These are phyloP conservation scores for Arthroderma sp. DNA, from an alignment of 2,329 filamentous ascomycete species.

Conservation along the genomic window DNA sequence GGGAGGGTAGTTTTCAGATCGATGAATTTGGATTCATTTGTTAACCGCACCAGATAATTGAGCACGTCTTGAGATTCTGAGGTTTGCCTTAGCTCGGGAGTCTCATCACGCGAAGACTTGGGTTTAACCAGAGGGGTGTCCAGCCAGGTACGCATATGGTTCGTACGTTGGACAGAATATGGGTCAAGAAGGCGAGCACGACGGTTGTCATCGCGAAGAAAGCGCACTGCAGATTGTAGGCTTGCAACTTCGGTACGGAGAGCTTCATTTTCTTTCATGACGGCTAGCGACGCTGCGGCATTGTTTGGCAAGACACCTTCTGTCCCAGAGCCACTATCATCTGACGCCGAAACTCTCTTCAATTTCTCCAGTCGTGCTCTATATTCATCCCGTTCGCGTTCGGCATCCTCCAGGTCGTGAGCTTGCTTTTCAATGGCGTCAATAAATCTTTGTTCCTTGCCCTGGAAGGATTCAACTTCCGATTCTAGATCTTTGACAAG, in stretches of 20 bases:
- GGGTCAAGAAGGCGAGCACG: slow-evolving; percentile 28
- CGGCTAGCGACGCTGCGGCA: slow-evolving; percentile 27
- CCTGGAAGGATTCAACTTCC: slow-evolving; percentile 27
- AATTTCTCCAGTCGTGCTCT: slow-evolving; percentile 30
- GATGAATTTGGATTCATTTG: slow-evolving; percentile 27
- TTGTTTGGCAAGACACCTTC: slow-evolving; percentile 21
- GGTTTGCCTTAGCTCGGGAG: slow-evolving; percentile 19
- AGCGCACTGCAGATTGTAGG: slow-evolving; percentile 34
- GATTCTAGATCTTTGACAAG: slow-evolving; percentile 31
- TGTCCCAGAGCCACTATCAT: slow-evolving; percentile 22
- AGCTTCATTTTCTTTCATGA: slow-evolving; percentile 31
- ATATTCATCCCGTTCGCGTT: slow-evolving; percentile 29
- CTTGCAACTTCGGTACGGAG: slow-evolving; percentile 30
- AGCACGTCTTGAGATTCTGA: slow-evolving; percentile 31
- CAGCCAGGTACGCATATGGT: slow-evolving; percentile 31
- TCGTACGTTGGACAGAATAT: slow-evolving; percentile 28
- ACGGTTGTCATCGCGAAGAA: slow-evolving; percentile 32
- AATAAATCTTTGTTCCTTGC: slow-evolving; percentile 21
- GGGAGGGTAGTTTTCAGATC: slow-evolving; percentile 26
- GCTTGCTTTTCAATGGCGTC: slow-evolving; percentile 23
- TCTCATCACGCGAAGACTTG: slow-evolving; percentile 19
- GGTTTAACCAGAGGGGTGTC: slow-evolving; percentile 26
- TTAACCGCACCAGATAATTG: slow-evolving; percentile 28
- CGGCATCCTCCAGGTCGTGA: slow-evolving; percentile 24
- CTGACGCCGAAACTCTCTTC: slow-evolving; percentile 28